phyloP scores from a whole-genome alignment of 179 eudicot genomes.

The Camellia oleifera region DNA sequence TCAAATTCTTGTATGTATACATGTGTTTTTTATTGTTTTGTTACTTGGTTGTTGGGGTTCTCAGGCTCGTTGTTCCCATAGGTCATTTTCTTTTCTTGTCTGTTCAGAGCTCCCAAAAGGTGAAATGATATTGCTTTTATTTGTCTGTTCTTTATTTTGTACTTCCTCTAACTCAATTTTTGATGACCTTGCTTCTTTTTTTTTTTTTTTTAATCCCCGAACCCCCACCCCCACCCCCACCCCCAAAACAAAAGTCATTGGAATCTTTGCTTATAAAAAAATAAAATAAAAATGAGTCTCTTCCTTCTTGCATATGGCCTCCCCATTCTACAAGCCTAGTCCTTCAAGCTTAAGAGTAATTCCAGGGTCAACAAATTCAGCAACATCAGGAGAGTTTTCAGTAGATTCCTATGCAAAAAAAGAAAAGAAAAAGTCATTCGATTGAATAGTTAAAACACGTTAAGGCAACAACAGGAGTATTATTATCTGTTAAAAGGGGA shows the following conservation, averaged over 20 bases:
- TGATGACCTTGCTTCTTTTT: not conserved
- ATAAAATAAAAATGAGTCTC: too few species aligned
- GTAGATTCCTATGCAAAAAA: too few species aligned
- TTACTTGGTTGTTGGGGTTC: not conserved
- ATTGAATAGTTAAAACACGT: not conserved
- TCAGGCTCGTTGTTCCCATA: not conserved
- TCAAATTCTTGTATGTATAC: not conserved
- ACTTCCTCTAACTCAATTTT: not conserved
- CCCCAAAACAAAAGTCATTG: too few species aligned
- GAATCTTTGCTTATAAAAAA: too few species aligned
- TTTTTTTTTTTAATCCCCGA: not conserved
- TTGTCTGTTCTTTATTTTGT: not conserved
- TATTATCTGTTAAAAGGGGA: not conserved
- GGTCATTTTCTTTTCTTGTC: not conserved
- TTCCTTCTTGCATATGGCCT: too few species aligned
- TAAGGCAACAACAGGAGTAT: not conserved
- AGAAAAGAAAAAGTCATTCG: not conserved
- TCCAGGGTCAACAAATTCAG: too few species aligned
- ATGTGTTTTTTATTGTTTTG: not conserved
- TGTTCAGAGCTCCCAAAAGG: not conserved
- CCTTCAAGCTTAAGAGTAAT: too few species aligned
- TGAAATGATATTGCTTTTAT: not conserved
- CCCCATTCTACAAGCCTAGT: too few species aligned
- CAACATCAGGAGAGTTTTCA: too few species aligned
- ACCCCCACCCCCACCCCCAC: too few species aligned